A percentile compares a stretch with the other conserved stretches of the same genome.
Conservation (phyloP, 78 protist genomes). For the Dictyostelium citrinum region DNA sequence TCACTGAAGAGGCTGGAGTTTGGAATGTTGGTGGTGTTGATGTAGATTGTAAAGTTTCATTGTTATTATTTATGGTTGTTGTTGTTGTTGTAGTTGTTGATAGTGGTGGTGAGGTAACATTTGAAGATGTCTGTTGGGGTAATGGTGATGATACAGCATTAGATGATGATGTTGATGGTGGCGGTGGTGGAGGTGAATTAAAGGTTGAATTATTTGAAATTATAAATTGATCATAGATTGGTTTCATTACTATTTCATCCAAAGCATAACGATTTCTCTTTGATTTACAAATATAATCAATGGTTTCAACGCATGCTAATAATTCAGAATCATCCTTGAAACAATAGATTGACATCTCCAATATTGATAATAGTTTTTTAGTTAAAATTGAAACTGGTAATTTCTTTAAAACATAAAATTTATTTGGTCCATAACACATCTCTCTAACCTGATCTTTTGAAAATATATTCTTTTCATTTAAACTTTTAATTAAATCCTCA, state of each 20-base stretch:
- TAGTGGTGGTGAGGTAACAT: not conserved
- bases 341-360: constrained; percentile 40
- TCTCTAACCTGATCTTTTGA: not conserved
- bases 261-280: not conserved
- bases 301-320: constrained; percentile 37
- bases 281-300: constrained; percentile 17
- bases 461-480: not conserved
- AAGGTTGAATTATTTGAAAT: not conserved
- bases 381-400: not conserved
- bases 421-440: not conserved
- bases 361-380: not conserved
- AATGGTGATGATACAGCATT: not conserved
- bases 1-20: not conserved
- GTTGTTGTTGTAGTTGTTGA: too few relatives aligned
- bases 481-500: not conserved
- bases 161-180: not conserved
- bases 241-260: constrained; percentile 10
- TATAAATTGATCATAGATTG: constrained; percentile 50
- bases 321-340: constrained; percentile 51
- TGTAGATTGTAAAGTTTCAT: not conserved
- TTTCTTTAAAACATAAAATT: not conserved
- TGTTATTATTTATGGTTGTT: not conserved
- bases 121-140: not conserved
- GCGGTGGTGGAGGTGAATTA: not conserved
- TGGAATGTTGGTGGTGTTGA: constrained; percentile 2